These are phyloP conservation scores for Geotrichum carabidarum DNA, from an alignment of 1,139 yeast genomes.

Conservation along the genomic window DNA sequence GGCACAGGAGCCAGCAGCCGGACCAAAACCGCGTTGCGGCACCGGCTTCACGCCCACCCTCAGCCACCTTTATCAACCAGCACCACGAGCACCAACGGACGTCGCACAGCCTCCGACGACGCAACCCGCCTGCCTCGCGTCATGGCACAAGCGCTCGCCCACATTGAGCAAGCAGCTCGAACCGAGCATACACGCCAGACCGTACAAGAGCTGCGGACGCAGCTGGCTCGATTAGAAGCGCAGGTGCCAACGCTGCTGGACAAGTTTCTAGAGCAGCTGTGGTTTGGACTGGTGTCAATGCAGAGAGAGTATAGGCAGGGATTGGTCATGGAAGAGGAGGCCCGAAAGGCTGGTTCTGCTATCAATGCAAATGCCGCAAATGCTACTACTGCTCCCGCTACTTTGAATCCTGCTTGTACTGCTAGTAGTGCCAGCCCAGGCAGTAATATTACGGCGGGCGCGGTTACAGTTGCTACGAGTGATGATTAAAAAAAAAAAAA, in stretches of 20 bases:
- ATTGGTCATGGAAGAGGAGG: too few relatives aligned
- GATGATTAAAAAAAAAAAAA: too few relatives aligned
- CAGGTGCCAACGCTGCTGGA: constrained; percentile 12
- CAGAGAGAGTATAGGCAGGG: constrained; percentile 11
- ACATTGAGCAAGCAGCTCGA: constrained; percentile 11
- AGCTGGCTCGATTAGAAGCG: constrained; percentile 8
- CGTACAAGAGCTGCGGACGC: constrained; percentile 10
- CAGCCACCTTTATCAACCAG: not conserved
- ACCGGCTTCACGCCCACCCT: not conserved
- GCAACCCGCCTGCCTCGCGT: constrained; percentile 4
- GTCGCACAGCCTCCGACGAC: not conserved
- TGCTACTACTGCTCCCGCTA: too few relatives aligned
- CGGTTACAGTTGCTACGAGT: too few relatives aligned
- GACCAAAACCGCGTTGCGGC: not conserved
- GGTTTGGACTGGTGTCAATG: constrained; percentile 14
- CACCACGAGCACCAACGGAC: not conserved
- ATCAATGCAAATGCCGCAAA: too few relatives aligned
- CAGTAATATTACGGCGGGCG: too few relatives aligned
- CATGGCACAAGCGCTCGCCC: constrained; percentile 1
- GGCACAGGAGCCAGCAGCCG: constrained; percentile 4
- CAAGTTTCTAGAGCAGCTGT: constrained; percentile 15
- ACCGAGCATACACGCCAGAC: constrained; percentile 6
- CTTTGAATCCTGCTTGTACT: too few relatives aligned
- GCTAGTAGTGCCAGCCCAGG: too few relatives aligned
- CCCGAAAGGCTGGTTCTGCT: too few relatives aligned